A percentile compares a stretch with the other conserved stretches of the same genome.
These are phyloP conservation scores for Xylariaceae sp. DNA, from an alignment of 2,329 filamentous ascomycete genomes.

Conservation along the genomic window DNA sequence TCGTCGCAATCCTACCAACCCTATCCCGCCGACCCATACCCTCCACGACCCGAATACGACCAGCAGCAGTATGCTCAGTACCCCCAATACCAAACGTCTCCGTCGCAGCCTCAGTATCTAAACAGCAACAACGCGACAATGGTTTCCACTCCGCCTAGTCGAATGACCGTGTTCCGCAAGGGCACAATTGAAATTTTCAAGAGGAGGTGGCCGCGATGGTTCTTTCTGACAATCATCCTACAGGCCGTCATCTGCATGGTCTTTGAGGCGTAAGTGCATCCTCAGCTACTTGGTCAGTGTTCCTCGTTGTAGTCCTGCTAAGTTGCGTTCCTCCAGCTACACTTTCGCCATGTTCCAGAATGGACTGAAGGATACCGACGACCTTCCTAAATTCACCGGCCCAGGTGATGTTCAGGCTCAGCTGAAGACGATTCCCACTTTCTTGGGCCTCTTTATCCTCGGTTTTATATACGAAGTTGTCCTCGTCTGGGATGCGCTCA, in stretches of 20 bases:
- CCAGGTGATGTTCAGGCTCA: slow-evolving; percentile 44
- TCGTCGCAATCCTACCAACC: slow-evolving; percentile 21
- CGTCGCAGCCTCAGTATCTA: slow-evolving; percentile 23
- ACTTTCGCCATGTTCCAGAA: slow-evolving; percentile 83
- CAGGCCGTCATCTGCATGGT: slow-evolving; percentile 78
- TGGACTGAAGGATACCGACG: slow-evolving; percentile 39
- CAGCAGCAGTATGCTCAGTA: slow-evolving; percentile 28
- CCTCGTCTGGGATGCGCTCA: slow-evolving; percentile 87
- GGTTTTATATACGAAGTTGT: slow-evolving; percentile 89
- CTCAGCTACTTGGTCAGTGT: not conserved
- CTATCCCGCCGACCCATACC: slow-evolving; percentile 17
- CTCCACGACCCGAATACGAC: slow-evolving; percentile 21
- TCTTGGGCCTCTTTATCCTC: slow-evolving; percentile 94
- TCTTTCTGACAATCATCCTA: slow-evolving; percentile 65
- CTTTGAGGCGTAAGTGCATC: slow-evolving; percentile 73
- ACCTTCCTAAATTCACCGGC: slow-evolving; percentile 35
- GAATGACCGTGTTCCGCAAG: slow-evolving; percentile 31
- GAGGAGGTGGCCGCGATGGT: slow-evolving; percentile 82
- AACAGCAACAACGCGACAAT: slow-evolving; percentile 34
- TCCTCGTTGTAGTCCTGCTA: slow-evolving; percentile 5
- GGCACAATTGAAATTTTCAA: slow-evolving; percentile 69
- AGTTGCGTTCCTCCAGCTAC: slow-evolving; percentile 53
- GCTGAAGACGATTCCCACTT: slow-evolving; percentile 79
- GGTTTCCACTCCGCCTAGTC: slow-evolving; percentile 32
- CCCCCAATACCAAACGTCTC: slow-evolving; percentile 22